These are phyloP conservation scores for Aureobasidium sp. DNA, from an alignment of 2,329 filamentous ascomycete species.

Conservation along the genomic window DNA sequence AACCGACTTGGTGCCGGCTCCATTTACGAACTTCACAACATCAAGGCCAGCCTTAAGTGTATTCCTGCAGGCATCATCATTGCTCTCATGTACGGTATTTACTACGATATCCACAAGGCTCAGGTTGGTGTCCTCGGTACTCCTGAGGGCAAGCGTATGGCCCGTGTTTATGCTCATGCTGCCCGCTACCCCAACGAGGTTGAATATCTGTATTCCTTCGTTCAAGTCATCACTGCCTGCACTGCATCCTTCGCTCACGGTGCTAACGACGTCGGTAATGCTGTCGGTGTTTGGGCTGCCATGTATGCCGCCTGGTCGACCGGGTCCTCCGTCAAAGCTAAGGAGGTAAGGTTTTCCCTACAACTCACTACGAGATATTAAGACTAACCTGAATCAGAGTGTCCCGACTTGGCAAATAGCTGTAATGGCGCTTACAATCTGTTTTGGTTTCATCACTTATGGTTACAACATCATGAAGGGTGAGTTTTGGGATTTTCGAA, in stretches of 20 bases:
- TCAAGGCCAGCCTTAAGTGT: constrained; percentile 54
- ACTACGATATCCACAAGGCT: constrained; percentile 76
- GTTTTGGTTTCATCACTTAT: constrained; percentile 53
- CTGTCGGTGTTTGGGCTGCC: constrained; percentile 55
- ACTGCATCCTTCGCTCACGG: constrained; percentile 66
- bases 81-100: constrained; percentile 60
- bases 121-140: constrained; percentile 64
- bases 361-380: neutral
- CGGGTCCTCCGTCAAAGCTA: constrained; percentile 43
- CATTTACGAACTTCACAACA: constrained; percentile 67
- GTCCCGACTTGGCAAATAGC: constrained; percentile 72
- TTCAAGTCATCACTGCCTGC: constrained; percentile 44
- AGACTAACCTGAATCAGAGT: constrained; percentile 19
- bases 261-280: constrained; percentile 58
- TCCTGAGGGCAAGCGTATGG: constrained; percentile 63
- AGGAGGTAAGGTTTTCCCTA: constrained; percentile 35
- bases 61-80: constrained; percentile 59
- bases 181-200: constrained; percentile 54
- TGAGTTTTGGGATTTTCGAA: neutral
- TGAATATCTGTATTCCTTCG: constrained; percentile 55
- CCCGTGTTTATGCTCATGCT: constrained; percentile 49
- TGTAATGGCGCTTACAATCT: constrained; percentile 50
- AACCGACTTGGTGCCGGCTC: constrained; percentile 65
- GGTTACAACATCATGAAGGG: constrained; percentile 56
- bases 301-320: constrained; percentile 54